These are phyloP conservation scores for Eucalyptus albens DNA, from an alignment of 345 rosid species.

Conservation along the genomic window DNA sequence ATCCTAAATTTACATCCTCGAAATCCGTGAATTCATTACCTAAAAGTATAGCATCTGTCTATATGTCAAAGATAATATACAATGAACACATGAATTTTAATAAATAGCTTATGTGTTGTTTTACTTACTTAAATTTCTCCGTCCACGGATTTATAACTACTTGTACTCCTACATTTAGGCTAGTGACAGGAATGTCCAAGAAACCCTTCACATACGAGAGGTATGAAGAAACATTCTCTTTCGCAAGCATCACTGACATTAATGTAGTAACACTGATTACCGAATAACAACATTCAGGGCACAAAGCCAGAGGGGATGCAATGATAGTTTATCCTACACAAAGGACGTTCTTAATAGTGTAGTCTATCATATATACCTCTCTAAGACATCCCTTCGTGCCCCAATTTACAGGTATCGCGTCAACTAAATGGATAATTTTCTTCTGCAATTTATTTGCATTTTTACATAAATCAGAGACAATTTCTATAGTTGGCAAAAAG, in stretches of 20 bases:
- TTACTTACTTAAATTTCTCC: not conserved
- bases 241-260: not conserved
- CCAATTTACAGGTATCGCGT: not conserved
- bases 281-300: not conserved
- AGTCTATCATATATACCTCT: constrained; percentile 4
- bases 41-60: not conserved
- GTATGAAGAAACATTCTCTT: not conserved
- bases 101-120: not conserved
- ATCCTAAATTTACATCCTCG: not conserved
- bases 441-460: not conserved
- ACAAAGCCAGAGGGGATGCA: constrained; percentile 6
- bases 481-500: not conserved
- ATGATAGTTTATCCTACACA: not conserved
- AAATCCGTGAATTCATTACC: not conserved
- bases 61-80: not conserved
- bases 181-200: constrained; percentile 7
- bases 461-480: not conserved
- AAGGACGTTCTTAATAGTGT: not conserved
- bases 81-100: not conserved
- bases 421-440: not conserved
- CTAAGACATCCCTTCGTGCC: not conserved
- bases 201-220: constrained; percentile 8
- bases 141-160: not conserved
- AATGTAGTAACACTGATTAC: not conserved
- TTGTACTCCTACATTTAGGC: constrained; percentile 3